These are phyloP conservation scores for Zymoseptoria ardabiliae DNA, from an alignment of 2,329 filamentous ascomycete species.

Conservation along the genomic window DNA sequence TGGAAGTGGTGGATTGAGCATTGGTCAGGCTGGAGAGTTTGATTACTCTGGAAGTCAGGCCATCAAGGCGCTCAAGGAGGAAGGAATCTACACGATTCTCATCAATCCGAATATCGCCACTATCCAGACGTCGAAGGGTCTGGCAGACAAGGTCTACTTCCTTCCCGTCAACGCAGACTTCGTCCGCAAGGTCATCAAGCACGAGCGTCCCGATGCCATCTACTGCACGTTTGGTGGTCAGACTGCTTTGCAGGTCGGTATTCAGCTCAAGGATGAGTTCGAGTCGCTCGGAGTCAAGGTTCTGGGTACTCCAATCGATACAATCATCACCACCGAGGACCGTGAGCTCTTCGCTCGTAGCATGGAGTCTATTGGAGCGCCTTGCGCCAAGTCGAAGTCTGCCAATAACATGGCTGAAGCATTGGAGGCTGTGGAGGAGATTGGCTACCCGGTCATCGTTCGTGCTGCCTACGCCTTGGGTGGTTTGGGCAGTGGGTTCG, in stretches of 20 bases:
- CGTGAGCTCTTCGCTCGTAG: conserved; percentile 93
- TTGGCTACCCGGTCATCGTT: conserved; percentile 95
- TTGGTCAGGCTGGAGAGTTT: conserved; percentile 96
- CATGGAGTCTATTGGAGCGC: conserved; percentile 97
- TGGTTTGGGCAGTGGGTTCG: conserved; percentile 91
- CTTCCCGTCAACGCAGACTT: conserved; percentile 94
- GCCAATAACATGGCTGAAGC: conserved; percentile 85
- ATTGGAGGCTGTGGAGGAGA: conserved; percentile 76
- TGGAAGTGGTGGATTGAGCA: conserved; percentile 89
- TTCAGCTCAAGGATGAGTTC: conserved; percentile 96
- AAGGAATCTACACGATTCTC: conserved; percentile 93
- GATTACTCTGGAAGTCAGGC: conserved; percentile 98
- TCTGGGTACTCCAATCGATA: conserved; percentile 91
- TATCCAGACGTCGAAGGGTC: conserved; percentile 94
- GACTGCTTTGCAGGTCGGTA: conserved; percentile 92
- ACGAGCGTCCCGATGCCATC: conserved; percentile 91
- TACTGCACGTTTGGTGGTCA: conserved; percentile 98
- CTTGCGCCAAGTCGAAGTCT: conserved; percentile 94
- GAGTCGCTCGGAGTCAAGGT: conserved; percentile 87
- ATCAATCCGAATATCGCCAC: conserved; percentile 99
- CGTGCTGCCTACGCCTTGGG: conserved; percentile 93
- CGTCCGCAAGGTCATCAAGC: conserved; percentile 92
- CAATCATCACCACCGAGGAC: conserved; percentile 97
- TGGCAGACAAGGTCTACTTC: conserved; percentile 99
- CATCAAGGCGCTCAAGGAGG: conserved; percentile 96